Base-by-base conservation (phyloP, 305 asterid species). In the Salvia sclarea region DNA sequence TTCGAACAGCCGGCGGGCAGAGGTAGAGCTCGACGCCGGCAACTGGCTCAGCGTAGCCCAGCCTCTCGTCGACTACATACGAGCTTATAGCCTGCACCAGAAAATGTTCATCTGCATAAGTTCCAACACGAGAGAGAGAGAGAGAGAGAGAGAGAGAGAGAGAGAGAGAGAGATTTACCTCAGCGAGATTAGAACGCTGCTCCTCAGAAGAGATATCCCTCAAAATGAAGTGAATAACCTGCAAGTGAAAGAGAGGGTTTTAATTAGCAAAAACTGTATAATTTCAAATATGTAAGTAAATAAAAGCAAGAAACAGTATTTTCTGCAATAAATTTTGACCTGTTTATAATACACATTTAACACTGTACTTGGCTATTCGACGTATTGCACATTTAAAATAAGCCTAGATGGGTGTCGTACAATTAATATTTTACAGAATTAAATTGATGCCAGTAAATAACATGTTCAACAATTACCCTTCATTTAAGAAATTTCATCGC, bases 31-130 rank as follows among this genome's bases (percentile, higher is more conserved):
- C 99, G 47, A 83, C 89, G 0, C 96, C 98, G 0, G 88, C 44
- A 21, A 76, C 76, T 1, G 98, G 97, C 74, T 95, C 99, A 0
- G 91, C 98, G 21, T 81, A 95, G 30, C 99, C 99, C 70, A 92
- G 43, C 80, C 98, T 88, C 75, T 85, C 87, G 40, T 95, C 99
- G 4, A 77, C 58, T 0, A 80, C 71, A n/a, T 86, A 95, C 4
- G 95, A 86, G 35, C 78, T 86, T 20, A 88, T 83, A 7, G 95
- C 98, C 99, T 95, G 82, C 6, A 47, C 12, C 0, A 35, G 44
- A 35, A n/a, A 18, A 37, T 5, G 25, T 18, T 24, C 20, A 2
- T 7, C 5, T 10, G 10, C 25, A 25, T 13, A 53, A 44, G 5
- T n/a, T 6, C 17, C 30, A 28, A 1, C 5, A 28, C 33, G 33